Conservation (phyloP, 2,329 filamentous ascomycete species). For the Fusarium guadeloupense region DNA sequence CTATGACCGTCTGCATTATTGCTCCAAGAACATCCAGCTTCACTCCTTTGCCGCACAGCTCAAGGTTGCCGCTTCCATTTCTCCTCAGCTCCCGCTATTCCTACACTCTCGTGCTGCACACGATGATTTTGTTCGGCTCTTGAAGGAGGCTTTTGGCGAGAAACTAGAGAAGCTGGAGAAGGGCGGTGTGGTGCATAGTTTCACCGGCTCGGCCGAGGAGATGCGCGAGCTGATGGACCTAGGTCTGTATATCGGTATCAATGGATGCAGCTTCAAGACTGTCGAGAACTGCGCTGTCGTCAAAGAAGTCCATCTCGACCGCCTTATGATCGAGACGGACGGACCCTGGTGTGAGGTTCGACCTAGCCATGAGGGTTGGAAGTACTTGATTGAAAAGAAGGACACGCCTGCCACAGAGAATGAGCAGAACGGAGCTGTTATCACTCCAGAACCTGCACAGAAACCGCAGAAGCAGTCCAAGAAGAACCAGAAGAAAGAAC, state of each 20-base stretch:
- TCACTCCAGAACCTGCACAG: slow-evolving; percentile 20
- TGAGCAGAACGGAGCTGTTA: slow-evolving; percentile 37
- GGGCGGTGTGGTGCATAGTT: slow-evolving; percentile 90
- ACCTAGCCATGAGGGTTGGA: slow-evolving; percentile 84
- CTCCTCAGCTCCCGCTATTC: slow-evolving; percentile 85
- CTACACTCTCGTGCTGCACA: slow-evolving; percentile 91
- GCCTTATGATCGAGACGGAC: slow-evolving; percentile 94
- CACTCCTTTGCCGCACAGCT: slow-evolving; percentile 88
- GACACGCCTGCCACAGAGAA: slow-evolving; percentile 30
- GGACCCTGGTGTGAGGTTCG: slow-evolving; percentile 98
- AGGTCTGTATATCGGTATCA: slow-evolving; percentile 91
- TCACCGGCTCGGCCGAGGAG: slow-evolving; percentile 87
- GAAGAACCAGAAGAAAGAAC: slow-evolving; percentile 67
- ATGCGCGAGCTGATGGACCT: slow-evolving; percentile 82
- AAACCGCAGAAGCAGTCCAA: slow-evolving; percentile 53
- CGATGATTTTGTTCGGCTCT: slow-evolving; percentile 79
- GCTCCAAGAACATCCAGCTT: slow-evolving; percentile 79
- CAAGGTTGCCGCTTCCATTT: slow-evolving; percentile 73
- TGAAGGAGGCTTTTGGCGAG: slow-evolving; percentile 67
- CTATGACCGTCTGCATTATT: slow-evolving; percentile 90
- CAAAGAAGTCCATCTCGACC: slow-evolving; percentile 77
- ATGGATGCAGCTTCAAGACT: slow-evolving; percentile 96
- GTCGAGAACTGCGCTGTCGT: slow-evolving; percentile 90
- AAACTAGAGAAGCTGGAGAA: slow-evolving; percentile 73
- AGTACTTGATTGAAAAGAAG: slow-evolving; percentile 65